Conservation (phyloP, 2,329 filamentous ascomycete genomes). For the Paramyrothecium sp. region DNA sequence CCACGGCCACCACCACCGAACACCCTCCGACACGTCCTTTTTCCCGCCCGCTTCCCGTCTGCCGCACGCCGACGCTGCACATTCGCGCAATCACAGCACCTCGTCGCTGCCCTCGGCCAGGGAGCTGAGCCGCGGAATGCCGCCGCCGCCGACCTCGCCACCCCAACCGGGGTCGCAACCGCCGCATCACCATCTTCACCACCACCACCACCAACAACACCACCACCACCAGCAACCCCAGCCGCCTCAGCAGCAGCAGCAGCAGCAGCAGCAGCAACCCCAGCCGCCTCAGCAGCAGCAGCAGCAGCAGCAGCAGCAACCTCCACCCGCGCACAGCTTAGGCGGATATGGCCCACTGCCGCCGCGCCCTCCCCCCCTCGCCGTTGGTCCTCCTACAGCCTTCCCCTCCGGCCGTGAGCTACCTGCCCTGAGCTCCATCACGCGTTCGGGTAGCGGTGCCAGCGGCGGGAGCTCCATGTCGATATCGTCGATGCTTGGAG, state of each 20-base stretch:
- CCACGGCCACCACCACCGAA: slow-evolving; percentile 21
- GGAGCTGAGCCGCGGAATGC: slow-evolving; percentile 40
- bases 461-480: slow-evolving; percentile 57
- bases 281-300: slow-evolving; percentile 29
- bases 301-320: too few species aligned
- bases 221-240: slow-evolving; percentile 21
- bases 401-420: slow-evolving; percentile 51
- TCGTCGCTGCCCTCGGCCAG: slow-evolving; percentile 39
- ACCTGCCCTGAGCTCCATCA: slow-evolving; percentile 48
- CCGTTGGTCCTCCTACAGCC: slow-evolving; percentile 41
- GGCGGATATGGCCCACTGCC: slow-evolving; percentile 41
- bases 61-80: slow-evolving; percentile 29
- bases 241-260: too few species aligned
- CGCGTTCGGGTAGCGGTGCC: slow-evolving; percentile 36
- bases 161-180: slow-evolving; percentile 32
- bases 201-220: slow-evolving; percentile 25
- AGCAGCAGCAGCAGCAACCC: too few species aligned
- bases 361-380: slow-evolving; percentile 41
- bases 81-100: slow-evolving; percentile 42
- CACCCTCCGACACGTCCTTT: slow-evolving; percentile 42
- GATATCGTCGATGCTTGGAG: slow-evolving; percentile 60
- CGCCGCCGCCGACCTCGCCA: slow-evolving; percentile 42
- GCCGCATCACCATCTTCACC: slow-evolving; percentile 15
- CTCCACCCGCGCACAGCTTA: too few species aligned
- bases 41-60: slow-evolving; percentile 28